Evolutionary conservation across 1,284 basidiomycete genomes (phyloP), one percentile per base, ranked within the genome.

Genomic region (Pseudozyma sp.): DNA sequence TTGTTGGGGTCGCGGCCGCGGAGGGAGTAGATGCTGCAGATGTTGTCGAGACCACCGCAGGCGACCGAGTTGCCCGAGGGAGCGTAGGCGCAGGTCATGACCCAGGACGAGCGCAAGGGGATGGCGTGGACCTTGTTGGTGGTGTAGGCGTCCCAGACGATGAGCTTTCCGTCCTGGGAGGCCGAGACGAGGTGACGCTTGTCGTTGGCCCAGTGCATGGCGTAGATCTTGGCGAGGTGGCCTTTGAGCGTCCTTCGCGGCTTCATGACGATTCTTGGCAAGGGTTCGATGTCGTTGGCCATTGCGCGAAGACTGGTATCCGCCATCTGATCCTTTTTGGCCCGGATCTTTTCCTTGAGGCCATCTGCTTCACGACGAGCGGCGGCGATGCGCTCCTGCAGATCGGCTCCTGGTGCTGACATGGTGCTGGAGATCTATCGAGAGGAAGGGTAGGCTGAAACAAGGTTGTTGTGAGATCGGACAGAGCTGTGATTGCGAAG

Each of bases 61-160:
- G 97, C 97, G 68, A 99, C 97, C 79, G 92, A 95, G 86, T 93
- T 94, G 57, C 96, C 96, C 24, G 93, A 94, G 7, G 97, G 96
- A 14, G 96, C 91, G 86, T 98, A 99, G 50, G 97, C 96, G 85
- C 97, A 99, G 49, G 97, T 98, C 96, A 99, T 99, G 86, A 99
- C 96, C 97, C 97, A 99, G 77, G 92, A 94, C 40, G 94, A 97
- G 51, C 96, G 91, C 42, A 99, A 88, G 47, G 96, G 96, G 85
- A 99, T 98, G 75, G 96, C 96, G 85, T 99, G 95, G 61, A 99
- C 96, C 88, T 99, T 99, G 89, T 99, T 98, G 69, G 94, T 97
- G 9, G 96, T 97, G 87, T 98, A 98, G 45, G 97, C 96, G 85
- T 99, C 96, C 96, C 96, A 99, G 54, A 99, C 94, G 84, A 99